phyloP scores from a whole-genome alignment of 495 filamentous ascomycete genomes.

The Bacidia gigantensis region DNA sequence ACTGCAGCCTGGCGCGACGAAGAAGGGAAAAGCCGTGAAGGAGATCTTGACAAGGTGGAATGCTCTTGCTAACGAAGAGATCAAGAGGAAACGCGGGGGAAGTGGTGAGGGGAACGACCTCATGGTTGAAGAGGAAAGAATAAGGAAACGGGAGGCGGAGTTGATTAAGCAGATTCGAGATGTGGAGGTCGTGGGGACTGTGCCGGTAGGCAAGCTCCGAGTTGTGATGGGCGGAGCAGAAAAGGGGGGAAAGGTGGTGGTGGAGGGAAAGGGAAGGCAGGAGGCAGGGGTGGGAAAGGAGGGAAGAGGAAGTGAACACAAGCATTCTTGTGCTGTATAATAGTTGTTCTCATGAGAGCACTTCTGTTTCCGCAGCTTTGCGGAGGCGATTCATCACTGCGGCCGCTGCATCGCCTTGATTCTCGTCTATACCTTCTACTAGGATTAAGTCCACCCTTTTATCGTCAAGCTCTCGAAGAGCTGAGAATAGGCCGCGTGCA shows the following conservation, averaged over 20 bases:
- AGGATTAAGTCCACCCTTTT: constrained; percentile 70
- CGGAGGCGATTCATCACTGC: constrained; percentile 92
- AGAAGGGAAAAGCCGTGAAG: constrained; percentile 90
- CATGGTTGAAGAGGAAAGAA: constrained; percentile 53
- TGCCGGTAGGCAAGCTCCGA: constrained; percentile 77
- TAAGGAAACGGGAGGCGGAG: constrained; percentile 73
- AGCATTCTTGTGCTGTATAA: not conserved
- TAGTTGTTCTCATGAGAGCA: constrained; percentile 21
- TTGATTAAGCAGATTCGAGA: constrained; percentile 67
- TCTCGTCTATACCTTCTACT: constrained; percentile 75
- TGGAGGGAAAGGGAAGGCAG: constrained; percentile 28
- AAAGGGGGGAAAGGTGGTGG: constrained; percentile 35
- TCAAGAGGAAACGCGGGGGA: constrained; percentile 24
- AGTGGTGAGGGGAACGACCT: constrained; percentile 34
- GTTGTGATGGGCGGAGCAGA: constrained; percentile 52
- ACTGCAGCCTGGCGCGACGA: constrained; percentile 74
- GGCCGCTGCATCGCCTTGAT: constrained; percentile 64
- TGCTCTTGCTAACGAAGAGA: constrained; percentile 33
- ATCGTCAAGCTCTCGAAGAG: constrained; percentile 71
- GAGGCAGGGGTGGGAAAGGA: constrained; percentile 33
- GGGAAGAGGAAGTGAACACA: constrained; percentile 25
- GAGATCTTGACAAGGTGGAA: constrained; percentile 72
- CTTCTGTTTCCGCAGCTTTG: constrained; percentile 58
- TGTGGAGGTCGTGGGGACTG: constrained; percentile 63
- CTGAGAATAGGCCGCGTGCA: constrained; percentile 76